phyloP scores from a whole-genome alignment of 2,329 filamentous ascomycete genomes.

The Zarea fungicola region DNA sequence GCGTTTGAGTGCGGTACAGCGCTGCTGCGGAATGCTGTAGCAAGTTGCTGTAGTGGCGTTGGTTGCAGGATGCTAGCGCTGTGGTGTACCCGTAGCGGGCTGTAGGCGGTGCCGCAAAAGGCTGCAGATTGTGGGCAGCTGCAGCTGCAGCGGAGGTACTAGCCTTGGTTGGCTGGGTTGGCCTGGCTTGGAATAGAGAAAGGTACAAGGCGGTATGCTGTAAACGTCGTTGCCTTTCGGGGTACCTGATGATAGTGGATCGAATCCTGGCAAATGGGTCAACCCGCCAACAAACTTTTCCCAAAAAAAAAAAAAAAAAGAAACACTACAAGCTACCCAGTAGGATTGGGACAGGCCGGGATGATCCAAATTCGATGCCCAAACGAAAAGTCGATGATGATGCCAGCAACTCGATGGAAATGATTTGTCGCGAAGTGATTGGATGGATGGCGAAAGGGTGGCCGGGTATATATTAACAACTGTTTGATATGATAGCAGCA shows the following conservation, averaged over 20 bases:
- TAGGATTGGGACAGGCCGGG: not conserved
- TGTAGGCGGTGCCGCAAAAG: not conserved
- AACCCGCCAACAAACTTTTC: conserved; percentile 5
- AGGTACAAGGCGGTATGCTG: not conserved
- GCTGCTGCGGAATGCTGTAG: not conserved
- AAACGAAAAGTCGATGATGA: conserved; percentile 5
- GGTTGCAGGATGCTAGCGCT: conserved; percentile 8
- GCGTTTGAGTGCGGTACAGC: not conserved
- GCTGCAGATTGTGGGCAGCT: conserved; percentile 2
- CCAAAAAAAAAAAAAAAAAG: too few species aligned
- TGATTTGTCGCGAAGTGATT: too few species aligned
- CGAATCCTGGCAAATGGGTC: too few species aligned
- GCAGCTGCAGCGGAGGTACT: not conserved
- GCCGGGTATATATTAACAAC: too few species aligned
- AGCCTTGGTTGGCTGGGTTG: not conserved
- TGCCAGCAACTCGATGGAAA: not conserved
- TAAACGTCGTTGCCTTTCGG: not conserved
- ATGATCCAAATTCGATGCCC: not conserved
- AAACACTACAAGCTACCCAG: too few species aligned
- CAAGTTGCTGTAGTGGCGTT: conserved; percentile 1
- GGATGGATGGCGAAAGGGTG: too few species aligned
- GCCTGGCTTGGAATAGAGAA: too few species aligned
- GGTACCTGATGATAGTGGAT: not conserved
- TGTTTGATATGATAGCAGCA: not conserved
- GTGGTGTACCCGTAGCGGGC: not conserved